Evolutionary conservation across 2,329 filamentous ascomycete species (phyloP).

Genomic region (Alternaria longipes): DNA sequence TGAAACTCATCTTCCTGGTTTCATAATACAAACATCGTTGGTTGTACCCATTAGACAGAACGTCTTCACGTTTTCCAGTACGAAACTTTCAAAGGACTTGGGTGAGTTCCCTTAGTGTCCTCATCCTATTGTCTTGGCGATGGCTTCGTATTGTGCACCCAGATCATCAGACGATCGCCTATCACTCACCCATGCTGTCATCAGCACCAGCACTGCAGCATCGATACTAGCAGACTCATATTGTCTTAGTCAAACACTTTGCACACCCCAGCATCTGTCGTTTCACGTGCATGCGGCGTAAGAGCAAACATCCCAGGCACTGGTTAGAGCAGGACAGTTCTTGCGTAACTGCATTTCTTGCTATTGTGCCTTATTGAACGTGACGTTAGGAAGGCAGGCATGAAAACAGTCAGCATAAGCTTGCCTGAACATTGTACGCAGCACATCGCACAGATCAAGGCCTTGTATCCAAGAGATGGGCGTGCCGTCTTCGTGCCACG

Average conservation of each 20-base stretch:
- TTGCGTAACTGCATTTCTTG: not conserved
- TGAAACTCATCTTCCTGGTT: not conserved
- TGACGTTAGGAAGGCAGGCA: not conserved
- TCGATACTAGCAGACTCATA: not conserved
- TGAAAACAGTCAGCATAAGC: not conserved
- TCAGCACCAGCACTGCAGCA: not conserved
- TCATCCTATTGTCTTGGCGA: not conserved
- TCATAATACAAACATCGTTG: not conserved
- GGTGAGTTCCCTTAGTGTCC: not conserved
- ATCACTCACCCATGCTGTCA: not conserved
- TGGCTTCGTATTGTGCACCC: constrained; percentile 2
- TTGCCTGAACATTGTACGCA: not conserved
- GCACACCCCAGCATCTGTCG: not conserved
- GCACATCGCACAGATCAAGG: not conserved
- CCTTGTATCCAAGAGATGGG: not conserved
- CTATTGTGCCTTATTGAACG: not conserved
- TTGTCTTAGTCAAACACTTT: not conserved
- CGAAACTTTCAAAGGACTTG: too few relatives aligned
- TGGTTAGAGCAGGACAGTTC: not conserved
- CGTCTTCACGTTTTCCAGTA: not conserved
- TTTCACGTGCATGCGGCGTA: not conserved
- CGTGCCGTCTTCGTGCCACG: not conserved
- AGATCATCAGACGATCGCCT: not conserved
- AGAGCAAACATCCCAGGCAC: not conserved
- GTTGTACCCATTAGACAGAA: not conserved